Percentiles rank a stretch among this genome's conserved stretches.
These are phyloP conservation scores for Aspergillus tanneri DNA, from an alignment of 2,329 filamentous ascomycete species.

Conservation along the genomic window DNA sequence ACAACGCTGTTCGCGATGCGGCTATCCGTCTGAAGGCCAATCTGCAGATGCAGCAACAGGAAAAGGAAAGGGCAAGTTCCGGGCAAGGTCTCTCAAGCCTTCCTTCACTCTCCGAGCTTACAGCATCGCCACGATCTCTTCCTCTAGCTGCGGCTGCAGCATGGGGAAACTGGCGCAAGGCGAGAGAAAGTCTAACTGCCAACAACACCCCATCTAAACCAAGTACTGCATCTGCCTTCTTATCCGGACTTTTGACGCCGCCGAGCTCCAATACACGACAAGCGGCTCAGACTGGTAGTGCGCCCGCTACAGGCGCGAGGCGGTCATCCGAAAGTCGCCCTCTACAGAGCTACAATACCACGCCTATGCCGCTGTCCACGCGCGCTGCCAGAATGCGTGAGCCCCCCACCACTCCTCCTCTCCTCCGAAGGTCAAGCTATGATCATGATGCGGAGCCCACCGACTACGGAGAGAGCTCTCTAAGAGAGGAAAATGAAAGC, in stretches of 20 bases:
- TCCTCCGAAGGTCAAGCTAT: slow-evolving; percentile 57
- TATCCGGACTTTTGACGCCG: slow-evolving; percentile 85
- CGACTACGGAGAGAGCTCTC: slow-evolving; percentile 47
- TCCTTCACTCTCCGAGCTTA: slow-evolving; percentile 71
- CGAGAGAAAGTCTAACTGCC: slow-evolving; percentile 55
- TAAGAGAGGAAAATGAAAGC: slow-evolving; percentile 52
- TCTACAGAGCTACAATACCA: slow-evolving; percentile 32
- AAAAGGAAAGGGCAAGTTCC: slow-evolving; percentile 80
- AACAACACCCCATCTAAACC: slow-evolving; percentile 62
- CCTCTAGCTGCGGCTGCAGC: slow-evolving; percentile 89
- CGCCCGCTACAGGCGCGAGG: slow-evolving; percentile 28
- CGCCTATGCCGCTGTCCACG: slow-evolving; percentile 30
- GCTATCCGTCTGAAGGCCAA: slow-evolving; percentile 92
- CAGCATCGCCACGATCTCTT: slow-evolving; percentile 72
- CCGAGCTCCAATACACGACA: slow-evolving; percentile 72
- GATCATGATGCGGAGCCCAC: slow-evolving; percentile 59
- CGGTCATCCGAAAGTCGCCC: slow-evolving; percentile 38
- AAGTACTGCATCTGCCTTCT: slow-evolving; percentile 58
- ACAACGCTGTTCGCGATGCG: slow-evolving; percentile 78
- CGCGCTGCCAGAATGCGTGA: slow-evolving; percentile 33
- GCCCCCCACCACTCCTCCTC: slow-evolving; percentile 52
- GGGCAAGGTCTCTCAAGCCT: slow-evolving; percentile 69
- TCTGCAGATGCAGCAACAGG: slow-evolving; percentile 96
- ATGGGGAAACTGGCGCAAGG: slow-evolving; percentile 92
- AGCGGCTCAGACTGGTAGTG: slow-evolving; percentile 50